Evolutionary conservation across 2,329 filamentous ascomycete species (phyloP), one percentile per base, ranked within the genome.

Genomic region (Orbilia quercus): DNA sequence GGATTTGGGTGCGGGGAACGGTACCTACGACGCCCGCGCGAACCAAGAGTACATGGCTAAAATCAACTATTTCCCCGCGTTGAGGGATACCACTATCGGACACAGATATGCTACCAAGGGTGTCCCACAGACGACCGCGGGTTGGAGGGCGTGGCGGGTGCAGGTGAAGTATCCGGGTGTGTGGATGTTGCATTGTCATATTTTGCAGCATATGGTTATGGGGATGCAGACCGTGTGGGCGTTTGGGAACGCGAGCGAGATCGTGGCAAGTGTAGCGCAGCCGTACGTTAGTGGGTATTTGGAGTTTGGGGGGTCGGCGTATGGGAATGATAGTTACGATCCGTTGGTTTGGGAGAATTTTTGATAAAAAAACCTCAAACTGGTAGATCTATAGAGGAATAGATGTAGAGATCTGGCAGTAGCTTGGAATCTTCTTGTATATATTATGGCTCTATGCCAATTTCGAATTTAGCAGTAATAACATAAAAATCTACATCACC

Each of bases 101-200:
- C 87, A 87, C 75, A 79, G 84, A 1, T 89, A 88, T 75, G 79
- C 78, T 0, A 75, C 79, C 2, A 81, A 81, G 22, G 83, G 82
- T 0, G 75, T 75, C 1, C 78, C 82, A 0, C 79, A 82, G 2
- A 77, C 80, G 4, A 82, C 81, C 1, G 81, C 82, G 0, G 86
- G 87, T 0, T 90, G 87, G 87, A 81, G 87, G 18, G 87, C 83
- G 0, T 89, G 87, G 87, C 81, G 87, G 7, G 79, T 88, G 0
- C 80, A 85, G 2, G 83, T 88, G 0, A 80, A 79, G 7, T 79
- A 84, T 64, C 79, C 84, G 0, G 87, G 86, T 0, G 85, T 85
- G 1, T 88, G 85, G 85, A 85, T 88, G 85, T 80, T 88, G 74
- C 86, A 88, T 78, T 88, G 86, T 74, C 86, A 88, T 77, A 83